Conservation (phyloP, 495 filamentous ascomycete species). For the Trichoderma gamsii region DNA sequence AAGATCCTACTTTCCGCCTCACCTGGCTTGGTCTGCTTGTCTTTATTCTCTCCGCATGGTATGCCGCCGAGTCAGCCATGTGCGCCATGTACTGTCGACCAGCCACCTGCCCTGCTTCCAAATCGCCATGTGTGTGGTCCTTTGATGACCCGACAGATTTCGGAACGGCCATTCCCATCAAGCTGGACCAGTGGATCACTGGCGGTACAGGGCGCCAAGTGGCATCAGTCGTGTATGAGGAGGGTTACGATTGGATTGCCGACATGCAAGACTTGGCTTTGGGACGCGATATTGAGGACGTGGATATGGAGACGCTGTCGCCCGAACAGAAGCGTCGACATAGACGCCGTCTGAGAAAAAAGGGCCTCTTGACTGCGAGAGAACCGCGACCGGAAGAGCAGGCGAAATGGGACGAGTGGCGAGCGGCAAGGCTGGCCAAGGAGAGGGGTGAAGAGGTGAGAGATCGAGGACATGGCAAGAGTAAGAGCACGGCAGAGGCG, state of each 20-base stretch:
- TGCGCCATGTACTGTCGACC: conserved; percentile 58
- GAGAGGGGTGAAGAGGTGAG: conserved; percentile 26
- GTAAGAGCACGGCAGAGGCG: not conserved
- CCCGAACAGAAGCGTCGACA: conserved; percentile 32
- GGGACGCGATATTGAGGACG: conserved; percentile 33
- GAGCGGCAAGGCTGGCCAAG: conserved; percentile 27
- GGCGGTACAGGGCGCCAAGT: conserved; percentile 36
- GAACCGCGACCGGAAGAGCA: conserved; percentile 24
- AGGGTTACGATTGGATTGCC: conserved; percentile 35
- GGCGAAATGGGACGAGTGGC: conserved; percentile 30
- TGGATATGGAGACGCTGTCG: conserved; percentile 26
- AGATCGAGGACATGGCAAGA: conserved; percentile 20
- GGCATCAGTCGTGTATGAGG: conserved; percentile 26
- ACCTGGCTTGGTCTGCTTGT: conserved; percentile 53
- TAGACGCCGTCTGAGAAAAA: conserved; percentile 36
- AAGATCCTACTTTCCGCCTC: conserved; percentile 40
- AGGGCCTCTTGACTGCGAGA: conserved; percentile 24
- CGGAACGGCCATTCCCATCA: conserved; percentile 48
- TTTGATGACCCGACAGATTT: conserved; percentile 44
- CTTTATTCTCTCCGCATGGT: conserved; percentile 48
- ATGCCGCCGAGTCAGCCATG: conserved; percentile 53
- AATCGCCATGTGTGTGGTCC: conserved; percentile 40
- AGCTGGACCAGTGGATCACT: conserved; percentile 49
- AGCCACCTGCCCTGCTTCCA: conserved; percentile 37
- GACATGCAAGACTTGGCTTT: conserved; percentile 37